A percentile compares a stretch with the other conserved stretches of the same genome.
Conservation (phyloP, 2,329 filamentous ascomycete genomes). For the Rutstroemia sydowiana region DNA sequence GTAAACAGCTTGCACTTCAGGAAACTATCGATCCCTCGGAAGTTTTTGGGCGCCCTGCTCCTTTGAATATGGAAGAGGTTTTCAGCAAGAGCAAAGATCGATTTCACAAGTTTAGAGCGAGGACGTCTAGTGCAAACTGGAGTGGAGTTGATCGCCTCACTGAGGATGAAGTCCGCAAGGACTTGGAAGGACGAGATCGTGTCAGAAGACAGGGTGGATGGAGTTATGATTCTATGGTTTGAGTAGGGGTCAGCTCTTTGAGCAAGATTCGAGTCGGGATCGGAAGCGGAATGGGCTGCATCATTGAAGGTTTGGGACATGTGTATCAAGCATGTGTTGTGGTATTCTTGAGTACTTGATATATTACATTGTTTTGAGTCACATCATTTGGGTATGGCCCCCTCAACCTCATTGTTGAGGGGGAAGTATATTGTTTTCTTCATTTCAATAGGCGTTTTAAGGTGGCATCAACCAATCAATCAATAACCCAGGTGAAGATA, state of each 20-base stretch:
- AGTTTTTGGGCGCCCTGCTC: constrained; percentile 83
- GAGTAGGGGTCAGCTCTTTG: no score
- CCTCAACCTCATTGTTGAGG: not conserved
- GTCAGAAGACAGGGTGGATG: constrained; percentile 79
- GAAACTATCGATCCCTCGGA: constrained; percentile 76
- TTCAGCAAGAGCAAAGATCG: constrained; percentile 84
- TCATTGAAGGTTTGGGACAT: no score
- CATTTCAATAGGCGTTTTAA: not conserved
- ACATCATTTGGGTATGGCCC: not conserved
- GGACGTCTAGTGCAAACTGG: constrained; percentile 96
- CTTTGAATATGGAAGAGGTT: constrained; percentile 92
- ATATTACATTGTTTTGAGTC: not conserved
- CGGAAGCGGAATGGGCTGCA: no score
- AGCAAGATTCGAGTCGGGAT: no score
- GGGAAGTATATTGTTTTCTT: not conserved
- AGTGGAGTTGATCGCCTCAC: constrained; percentile 73
- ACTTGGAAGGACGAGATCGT: constrained; percentile 71
- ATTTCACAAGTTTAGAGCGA: constrained; percentile 78
- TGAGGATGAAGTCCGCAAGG: constrained; percentile 76
- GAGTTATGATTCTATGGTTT: constrained; percentile 48
- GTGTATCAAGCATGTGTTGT: no score
- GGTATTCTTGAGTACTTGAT: no score
- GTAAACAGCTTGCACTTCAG: constrained; percentile 67
- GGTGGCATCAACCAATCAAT: not conserved
- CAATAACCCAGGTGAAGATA: no score